phyloP scores from a whole-genome alignment of 2,329 filamentous ascomycete genomes.

The Thermomyces lanuginosus region DNA sequence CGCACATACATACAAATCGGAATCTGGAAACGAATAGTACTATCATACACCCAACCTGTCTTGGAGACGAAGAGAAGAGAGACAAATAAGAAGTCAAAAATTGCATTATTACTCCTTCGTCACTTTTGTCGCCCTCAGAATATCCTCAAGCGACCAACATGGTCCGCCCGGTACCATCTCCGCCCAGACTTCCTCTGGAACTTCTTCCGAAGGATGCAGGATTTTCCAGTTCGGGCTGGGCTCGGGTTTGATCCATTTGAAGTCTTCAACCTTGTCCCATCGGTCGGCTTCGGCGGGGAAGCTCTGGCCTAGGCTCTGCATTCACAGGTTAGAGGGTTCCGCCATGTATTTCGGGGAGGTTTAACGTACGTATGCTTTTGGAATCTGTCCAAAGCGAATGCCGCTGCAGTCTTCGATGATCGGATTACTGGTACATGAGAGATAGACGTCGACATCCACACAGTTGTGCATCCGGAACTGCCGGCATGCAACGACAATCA shows the following conservation, averaged over 20 bases:
- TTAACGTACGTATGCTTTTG: constrained; percentile 48
- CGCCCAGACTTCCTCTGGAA: constrained; percentile 52
- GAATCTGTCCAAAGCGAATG: constrained; percentile 66
- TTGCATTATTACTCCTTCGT: constrained; percentile 11
- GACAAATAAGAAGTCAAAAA: no score
- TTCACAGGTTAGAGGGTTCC: not conserved
- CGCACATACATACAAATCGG: no score
- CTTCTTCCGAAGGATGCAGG: constrained; percentile 42
- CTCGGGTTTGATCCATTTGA: constrained; percentile 85
- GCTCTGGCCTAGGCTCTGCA: constrained; percentile 15
- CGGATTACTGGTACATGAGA: constrained; percentile 65
- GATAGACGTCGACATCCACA: constrained; percentile 62
- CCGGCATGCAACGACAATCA: constrained; percentile 63
- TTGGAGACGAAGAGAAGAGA: no score
- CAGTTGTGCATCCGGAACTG: constrained; percentile 91
- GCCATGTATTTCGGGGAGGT: no score
- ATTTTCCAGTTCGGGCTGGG: constrained; percentile 78
- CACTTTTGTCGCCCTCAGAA: constrained; percentile 33
- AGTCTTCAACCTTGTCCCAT: constrained; percentile 89
- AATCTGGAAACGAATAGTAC: no score
- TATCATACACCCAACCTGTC: no score
- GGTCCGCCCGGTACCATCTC: constrained; percentile 49
- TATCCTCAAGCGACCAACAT: constrained; percentile 46
- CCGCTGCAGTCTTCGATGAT: constrained; percentile 81
- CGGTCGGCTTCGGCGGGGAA: constrained; percentile 38